Evolutionary conservation across 176 grass and related monocot species (phyloP).

Genomic region (Eleusine coracana): DNA sequence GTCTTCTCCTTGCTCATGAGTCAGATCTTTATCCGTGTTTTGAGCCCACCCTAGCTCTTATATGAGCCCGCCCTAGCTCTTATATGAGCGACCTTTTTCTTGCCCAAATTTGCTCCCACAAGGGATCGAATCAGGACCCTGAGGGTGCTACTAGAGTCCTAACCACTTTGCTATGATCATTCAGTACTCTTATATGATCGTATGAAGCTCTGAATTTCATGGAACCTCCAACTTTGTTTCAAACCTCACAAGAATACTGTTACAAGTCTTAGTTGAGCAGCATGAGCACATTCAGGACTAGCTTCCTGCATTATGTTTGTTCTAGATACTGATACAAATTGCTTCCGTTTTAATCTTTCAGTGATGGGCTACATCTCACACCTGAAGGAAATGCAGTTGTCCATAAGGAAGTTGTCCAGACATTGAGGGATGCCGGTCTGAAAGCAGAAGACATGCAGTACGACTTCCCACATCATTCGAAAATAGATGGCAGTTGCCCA

Average conservation of each 20-base stretch:
- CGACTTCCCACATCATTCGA: constrained; percentile 83
- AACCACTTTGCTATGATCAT: no score
- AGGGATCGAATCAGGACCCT: no score
- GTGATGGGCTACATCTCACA: constrained; percentile 86
- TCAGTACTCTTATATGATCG: neutral
- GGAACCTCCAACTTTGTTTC: neutral
- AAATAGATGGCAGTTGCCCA: constrained; percentile 59
- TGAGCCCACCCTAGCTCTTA: no score
- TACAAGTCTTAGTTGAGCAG: neutral
- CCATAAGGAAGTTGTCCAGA: constrained; percentile 59
- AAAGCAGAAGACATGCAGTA: constrained; percentile 63
- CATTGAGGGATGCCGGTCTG: constrained; percentile 53
- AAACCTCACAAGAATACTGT: neutral
- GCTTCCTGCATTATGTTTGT: neutral
- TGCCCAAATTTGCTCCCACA: no score
- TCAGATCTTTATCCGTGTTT: no score
- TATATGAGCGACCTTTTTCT: no score
- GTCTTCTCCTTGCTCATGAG: no score
- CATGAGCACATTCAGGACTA: neutral
- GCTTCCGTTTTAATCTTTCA: constrained; percentile 44
- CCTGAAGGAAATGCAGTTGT: constrained; percentile 74
- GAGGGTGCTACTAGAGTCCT: no score
- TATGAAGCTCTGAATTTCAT: neutral
- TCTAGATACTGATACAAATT: neutral
- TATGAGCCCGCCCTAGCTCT: no score